Conservation (phyloP, 495 filamentous ascomycete species). For the Amniculicola lignicola region DNA sequence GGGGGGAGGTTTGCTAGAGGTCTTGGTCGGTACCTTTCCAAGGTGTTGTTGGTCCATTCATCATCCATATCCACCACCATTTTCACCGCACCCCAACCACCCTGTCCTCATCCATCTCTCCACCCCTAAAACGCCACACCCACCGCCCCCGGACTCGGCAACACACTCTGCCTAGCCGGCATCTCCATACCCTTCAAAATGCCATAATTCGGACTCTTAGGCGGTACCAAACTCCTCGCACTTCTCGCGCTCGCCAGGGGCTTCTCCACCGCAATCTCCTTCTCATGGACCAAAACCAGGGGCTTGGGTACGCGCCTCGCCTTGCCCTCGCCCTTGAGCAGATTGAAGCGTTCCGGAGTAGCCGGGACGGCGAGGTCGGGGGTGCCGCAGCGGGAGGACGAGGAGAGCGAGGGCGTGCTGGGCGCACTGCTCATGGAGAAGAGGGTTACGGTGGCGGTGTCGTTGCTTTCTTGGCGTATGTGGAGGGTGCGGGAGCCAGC, state of each 20-base stretch:
- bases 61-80: not conserved
- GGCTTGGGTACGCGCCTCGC: slow-evolving; percentile 16
- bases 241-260: slow-evolving; percentile 15
- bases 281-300: slow-evolving; percentile 18
- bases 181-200: slow-evolving; percentile 25
- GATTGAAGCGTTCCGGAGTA: slow-evolving; percentile 7
- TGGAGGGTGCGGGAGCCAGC: slow-evolving; percentile 25
- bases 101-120: not conserved
- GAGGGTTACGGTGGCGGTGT: slow-evolving; percentile 29
- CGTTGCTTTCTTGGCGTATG: slow-evolving; percentile 20
- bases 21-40: no score
- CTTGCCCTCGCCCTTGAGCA: slow-evolving; percentile 24
- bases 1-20: no score
- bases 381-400: slow-evolving; percentile 7
- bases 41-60: no score
- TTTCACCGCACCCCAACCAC: not conserved
- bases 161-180: not conserved
- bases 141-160: slow-evolving; percentile 17
- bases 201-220: slow-evolving; percentile 24
- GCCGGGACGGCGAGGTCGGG: not conserved
- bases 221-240: slow-evolving; percentile 8
- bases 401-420: slow-evolving; percentile 18
- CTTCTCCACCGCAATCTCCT: slow-evolving; percentile 18
- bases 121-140: slow-evolving; percentile 28
- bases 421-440: slow-evolving; percentile 16